Evolutionary conservation across 139 green algal genomes (phyloP), one percentile per base, ranked within the genome.

Genomic region (Volvox africanus): DNA sequence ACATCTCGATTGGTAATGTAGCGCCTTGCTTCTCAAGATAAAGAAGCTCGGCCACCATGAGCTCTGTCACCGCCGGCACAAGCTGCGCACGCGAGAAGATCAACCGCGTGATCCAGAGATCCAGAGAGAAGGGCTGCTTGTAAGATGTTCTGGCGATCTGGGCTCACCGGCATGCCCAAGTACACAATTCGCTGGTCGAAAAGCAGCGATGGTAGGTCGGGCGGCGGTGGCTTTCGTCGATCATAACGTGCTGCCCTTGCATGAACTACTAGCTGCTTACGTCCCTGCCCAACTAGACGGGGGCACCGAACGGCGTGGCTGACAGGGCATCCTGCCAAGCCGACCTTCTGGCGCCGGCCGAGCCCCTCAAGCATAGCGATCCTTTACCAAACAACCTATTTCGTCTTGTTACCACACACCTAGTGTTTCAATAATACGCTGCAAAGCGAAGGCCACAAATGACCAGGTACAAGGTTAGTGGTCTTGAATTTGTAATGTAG

Each of bases 21-120:
- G 87, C 83, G 88, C 97, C 96, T 91, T 98, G 97, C 94, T 99
- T 98, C 90, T 99, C 96, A 33, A 99, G 95, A 91, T 98, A 99
- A 5, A 99, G 95, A 50, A 99, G 95, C 97, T 99, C 97, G 24
- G 97, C 97, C 61, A 99, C 97, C 91, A 99, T 97, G 14, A 99
- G 96, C 98, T 99, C 98, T 33, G 98, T 99, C 44, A 99, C 98
- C 19, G 97, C 96, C 13, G 98, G 97, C 44, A 99, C 98, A 32
- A 99, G 95, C 97, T 99, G 96, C 90, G 92, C 14, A 14, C 36
- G 30, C 24, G 80, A 37, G 36, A 75, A 87, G 80, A 61, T 61
- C 44, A 75, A 80, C 16, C 19, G 9, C 24, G 1, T 87, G 62
- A 28, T 28, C 2, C 12, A 5, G 13, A 75, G 44, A 24, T 81